Evolutionary conservation across 1,284 basidiomycete genomes (phyloP), one percentile per base, ranked within the genome.

Genomic region (Grifola frondosa): DNA sequence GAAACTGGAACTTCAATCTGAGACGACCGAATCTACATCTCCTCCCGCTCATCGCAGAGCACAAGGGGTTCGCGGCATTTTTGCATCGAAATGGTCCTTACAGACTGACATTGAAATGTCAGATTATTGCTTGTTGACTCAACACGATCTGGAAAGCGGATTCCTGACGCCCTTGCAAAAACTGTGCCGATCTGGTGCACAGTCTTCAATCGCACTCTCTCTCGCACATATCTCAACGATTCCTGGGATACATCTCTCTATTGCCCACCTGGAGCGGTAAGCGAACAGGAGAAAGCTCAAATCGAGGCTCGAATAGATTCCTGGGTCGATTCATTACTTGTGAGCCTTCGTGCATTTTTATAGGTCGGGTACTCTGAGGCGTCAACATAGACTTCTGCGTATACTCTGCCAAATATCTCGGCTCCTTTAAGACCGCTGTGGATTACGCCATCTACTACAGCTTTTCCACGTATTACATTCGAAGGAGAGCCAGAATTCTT

Each of bases 111-210:
- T 13, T 13, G 5, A n/a, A 8, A 22, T 17, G n/a, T 1, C 38
- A 94, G 93, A 0, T 68, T 95, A 26, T 71, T 97, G 15, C 67
- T 98, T 0, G 91, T 97, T 3, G 96, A 99, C 60, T 97, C 95
- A 0, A 98, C 96, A 0, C 74, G 95, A 20, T 74, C 91, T 13
- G 96, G 96, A 7, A 98, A 99, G 69, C 83, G 91, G 12, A 88
- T 96, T 52, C 96, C 96, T 0, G 96, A 99, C 57, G 93, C 95
- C 0, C 72, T 98, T 0, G 90, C 90, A 5, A 98, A 98, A 64
- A 98, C 96, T 0, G 77, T 97, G 0, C 94, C 96, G 0, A 90
- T 95, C 34, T 99, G 96, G 96, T 98, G 96, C 62, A 75, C 90
- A 2, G 91, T 96, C 3, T 73, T 98, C 53, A 98, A 97, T 58